These are phyloP conservation scores for Coniferiporia sulphurascens DNA, from an alignment of 1,284 basidiomycete species.

Conservation along the genomic window DNA sequence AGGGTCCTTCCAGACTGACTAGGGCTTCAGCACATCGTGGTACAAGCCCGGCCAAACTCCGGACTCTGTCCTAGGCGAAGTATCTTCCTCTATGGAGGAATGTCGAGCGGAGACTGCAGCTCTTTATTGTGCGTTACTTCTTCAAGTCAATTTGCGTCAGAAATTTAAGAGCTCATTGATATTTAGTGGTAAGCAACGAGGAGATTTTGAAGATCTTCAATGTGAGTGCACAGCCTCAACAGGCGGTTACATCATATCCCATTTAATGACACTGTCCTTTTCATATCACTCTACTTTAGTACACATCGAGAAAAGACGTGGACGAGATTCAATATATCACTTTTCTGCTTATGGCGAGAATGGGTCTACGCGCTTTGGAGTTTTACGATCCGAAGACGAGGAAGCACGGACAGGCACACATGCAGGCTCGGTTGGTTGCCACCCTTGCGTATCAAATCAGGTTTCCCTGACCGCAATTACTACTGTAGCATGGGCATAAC, in stretches of 20 bases:
- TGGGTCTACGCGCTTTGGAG: conserved; percentile 74
- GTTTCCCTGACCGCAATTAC: background rate
- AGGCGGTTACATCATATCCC: too few species aligned
- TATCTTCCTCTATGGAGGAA: conserved; percentile 85
- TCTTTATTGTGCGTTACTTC: conserved; percentile 52
- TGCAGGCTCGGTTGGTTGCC: conserved; percentile 69
- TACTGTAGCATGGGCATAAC: conserved; percentile 67
- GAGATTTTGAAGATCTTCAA: conserved; percentile 75
- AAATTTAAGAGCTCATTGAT: conserved; percentile 61
- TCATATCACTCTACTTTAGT: conserved; percentile 35
- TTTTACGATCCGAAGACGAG: conserved; percentile 75
- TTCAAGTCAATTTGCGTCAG: conserved; percentile 38
- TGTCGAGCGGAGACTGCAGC: conserved; percentile 82
- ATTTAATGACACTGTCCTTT: too few species aligned
- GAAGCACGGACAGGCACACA: conserved; percentile 90
- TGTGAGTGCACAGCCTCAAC: conserved; percentile 29
- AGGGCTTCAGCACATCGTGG: conserved; percentile 50
- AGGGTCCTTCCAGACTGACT: background rate
- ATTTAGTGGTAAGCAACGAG: conserved; percentile 34
- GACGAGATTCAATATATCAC: conserved; percentile 78
- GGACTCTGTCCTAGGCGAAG: conserved; percentile 74
- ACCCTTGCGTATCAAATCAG: background rate
- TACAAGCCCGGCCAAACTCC: conserved; percentile 81
- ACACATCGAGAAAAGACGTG: conserved; percentile 58
- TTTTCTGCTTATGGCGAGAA: conserved; percentile 81